Base-by-base conservation (phyloP, 345 rosid species). In the Aquilaria yunnanensis region DNA sequence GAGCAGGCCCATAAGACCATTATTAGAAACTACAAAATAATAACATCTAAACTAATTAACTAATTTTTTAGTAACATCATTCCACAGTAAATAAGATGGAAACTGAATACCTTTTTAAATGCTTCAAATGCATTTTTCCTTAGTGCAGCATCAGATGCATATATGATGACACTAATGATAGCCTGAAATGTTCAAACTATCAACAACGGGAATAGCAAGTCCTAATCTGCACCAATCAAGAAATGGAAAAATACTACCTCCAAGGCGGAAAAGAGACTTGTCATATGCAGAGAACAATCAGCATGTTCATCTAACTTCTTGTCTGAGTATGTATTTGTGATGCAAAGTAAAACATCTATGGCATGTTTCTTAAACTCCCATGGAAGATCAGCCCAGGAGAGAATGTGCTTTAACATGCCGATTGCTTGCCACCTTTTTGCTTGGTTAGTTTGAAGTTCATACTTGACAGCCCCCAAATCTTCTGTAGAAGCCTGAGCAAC, bases 61-160 rank as follows among this genome's bases (percentile, higher is more conserved):
- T 62, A 51, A 52, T 37, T 32, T 59, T 45, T 62, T 62, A 47
- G 33, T 50, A 62, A 62, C 13, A 53, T 14, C 34, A 14, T 41
- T 41, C 51, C 29, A n/a, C 12, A n/a, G 12, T 31, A 30, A 12
- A 29, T 54, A 63, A 45, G 6, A 46, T 30, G 12, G 30, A 41
- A 67, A 65, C 46, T 47, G 47, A 77, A 67, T 72, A 90, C 96
- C 87, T 66, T 85, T 78, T 86, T 86, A 54, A 90, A 59, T 54
- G 84, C 86, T 67, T 83, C 88, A 72, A 80, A 92, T 61, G 98
- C 83, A 65, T 75, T 81, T 72, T 66, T 89, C 75, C 89, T 84
- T 62, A 87, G 57, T 32, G n/a, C 72, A 32, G 90, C 48, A 53
- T 79, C 75, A 59, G 89, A 72, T 58, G 89, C 48, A 69, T 80